Base-by-base conservation (phyloP, 305 asterid genomes). In the Euphrasia arctica region DNA sequence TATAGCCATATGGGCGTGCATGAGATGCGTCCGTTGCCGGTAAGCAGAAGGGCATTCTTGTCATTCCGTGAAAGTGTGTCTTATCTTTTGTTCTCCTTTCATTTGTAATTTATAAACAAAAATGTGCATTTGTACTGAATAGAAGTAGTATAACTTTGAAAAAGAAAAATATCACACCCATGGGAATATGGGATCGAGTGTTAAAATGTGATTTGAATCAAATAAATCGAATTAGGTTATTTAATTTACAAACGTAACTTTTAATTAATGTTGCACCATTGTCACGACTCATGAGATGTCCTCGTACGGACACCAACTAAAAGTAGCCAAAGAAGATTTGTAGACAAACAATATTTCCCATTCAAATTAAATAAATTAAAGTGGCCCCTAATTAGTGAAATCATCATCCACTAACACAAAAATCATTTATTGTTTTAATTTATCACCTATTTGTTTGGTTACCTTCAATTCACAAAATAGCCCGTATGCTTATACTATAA, bases 331-430 rank as follows among this genome's bases (percentile, higher is more conserved):
- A 32, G 32, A 43, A 14, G 49, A 57, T 55, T 47, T 48, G 66
- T 59, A 42, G 29, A 50, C 64, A 70, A 62, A 54, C 64, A 66
- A 62, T 41, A 51, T 48, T 51, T 2, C 54, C 22, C 78, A 62
- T 65, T 51, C 43, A 55, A 52, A 64, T 54, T 74, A 62, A 70
- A 18, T 18, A 18, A 18, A 18, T 18, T 18, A 18, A 18, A 18
- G 22, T 18, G 22, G 22, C 22, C 22, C 22, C 22, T 18, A 18
- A 18, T 18, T 18, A 18, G 73, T 61, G 58, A 63, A 62, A 79
- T 74, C 87, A 79, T 62, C 70, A 50, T 80, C 87, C 93, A 85
- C 87, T 79, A 79, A 69, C 57, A 45, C 50, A 49, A 22, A 13
- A 7, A 55, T 64, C 79, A 81, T 79, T 71, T 31, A 31, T 31